Evolutionary conservation across 306 rosid genomes (phyloP).

Genomic region (Carpinus viminea): DNA sequence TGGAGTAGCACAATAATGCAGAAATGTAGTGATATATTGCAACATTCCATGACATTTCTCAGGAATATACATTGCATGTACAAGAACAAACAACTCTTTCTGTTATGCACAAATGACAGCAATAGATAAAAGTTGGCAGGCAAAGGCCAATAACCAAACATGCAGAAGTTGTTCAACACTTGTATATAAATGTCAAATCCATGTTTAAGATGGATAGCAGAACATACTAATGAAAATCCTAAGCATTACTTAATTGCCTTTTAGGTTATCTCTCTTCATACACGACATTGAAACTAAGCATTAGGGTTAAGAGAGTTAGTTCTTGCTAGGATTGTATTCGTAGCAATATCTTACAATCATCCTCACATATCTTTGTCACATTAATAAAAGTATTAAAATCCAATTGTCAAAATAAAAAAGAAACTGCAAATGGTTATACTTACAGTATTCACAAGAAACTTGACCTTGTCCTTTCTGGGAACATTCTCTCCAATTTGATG

Average conservation of each 20-base stretch:
- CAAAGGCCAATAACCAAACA: neutral
- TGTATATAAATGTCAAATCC: neutral
- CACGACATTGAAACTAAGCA: neutral
- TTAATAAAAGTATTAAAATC: neutral
- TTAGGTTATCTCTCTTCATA: neutral
- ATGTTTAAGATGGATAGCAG: neutral
- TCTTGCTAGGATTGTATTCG: neutral
- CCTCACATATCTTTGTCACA: neutral
- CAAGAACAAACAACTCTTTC: neutral
- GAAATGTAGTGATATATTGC: neutral
- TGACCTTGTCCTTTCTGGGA: conserved; percentile 39
- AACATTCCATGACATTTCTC: neutral
- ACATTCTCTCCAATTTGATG: conserved; percentile 45
- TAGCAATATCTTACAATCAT: neutral
- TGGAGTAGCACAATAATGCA: neutral
- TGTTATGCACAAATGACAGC: neutral
- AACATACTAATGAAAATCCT: neutral
- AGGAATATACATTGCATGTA: neutral
- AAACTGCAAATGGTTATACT: conserved; percentile 8
- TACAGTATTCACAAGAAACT: conserved; percentile 47
- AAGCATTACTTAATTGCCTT: neutral
- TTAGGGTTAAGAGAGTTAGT: neutral
- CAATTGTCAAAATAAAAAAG: neutral
- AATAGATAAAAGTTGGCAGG: neutral
- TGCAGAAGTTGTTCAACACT: neutral